Evolutionary conservation across 2,329 filamentous ascomycete species (phyloP).

Genomic region (Talaromyces sp.): DNA sequence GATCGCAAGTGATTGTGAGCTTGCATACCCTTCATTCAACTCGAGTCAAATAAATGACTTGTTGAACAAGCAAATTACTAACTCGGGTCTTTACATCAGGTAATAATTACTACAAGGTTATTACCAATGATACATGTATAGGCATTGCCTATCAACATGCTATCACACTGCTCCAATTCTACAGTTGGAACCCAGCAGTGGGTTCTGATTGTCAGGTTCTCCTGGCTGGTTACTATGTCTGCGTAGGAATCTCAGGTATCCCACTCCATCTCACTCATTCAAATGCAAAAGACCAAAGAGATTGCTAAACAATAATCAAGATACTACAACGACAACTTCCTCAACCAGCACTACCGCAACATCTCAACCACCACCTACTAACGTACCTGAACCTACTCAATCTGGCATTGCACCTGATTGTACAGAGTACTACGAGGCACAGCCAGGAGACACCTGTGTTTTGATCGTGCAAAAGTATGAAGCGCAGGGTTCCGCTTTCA

Average conservation of each 20-base stretch:
- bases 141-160: conserved; percentile 11
- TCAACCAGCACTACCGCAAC: background rate
- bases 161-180: conserved; percentile 10
- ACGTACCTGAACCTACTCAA: conserved; percentile 8
- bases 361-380: background rate
- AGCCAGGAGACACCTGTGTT: conserved; percentile 23
- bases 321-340: background rate
- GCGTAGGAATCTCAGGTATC: conserved; percentile 19
- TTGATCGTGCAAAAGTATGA: conserved; percentile 22
- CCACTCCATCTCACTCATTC: background rate
- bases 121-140: conserved; percentile 20
- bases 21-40: no score
- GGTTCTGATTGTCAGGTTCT: conserved; percentile 26
- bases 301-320: background rate
- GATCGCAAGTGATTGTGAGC: conserved; percentile 17
- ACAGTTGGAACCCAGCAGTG: background rate
- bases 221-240: conserved; percentile 24
- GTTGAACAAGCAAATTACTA: background rate
- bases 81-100: background rate
- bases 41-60: background rate
- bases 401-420: conserved; percentile 23
- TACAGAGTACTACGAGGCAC: conserved; percentile 25
- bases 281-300: background rate
- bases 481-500: conserved; percentile 11
- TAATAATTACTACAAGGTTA: conserved; percentile 20